Evolutionary conservation across 345 rosid genomes (phyloP), one percentile per base, ranked within the genome.

Genomic region (Microthlaspi erraticum): DNA sequence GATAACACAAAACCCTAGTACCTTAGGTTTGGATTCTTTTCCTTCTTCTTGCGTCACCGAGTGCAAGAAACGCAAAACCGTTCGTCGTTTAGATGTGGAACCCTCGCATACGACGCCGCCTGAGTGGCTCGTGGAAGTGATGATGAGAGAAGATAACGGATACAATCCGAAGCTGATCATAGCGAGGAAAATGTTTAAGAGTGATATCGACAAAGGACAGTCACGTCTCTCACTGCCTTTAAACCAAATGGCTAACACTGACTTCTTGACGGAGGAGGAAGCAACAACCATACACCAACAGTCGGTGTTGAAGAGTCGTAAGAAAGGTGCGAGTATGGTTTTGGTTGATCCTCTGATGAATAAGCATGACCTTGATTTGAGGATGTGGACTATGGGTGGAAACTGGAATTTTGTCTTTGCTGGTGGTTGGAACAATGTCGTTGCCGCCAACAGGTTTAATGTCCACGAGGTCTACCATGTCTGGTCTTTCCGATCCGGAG

Each of bases 401-500:
- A 26, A 31, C 1, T 60, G 52, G 67, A 12, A 6, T 5, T 60
- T 49, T 39, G 60, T 29, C 11, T 29, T 70, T 1, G 43, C 9
- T 50, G 8, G 2, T 29, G 59, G 33, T 60, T 70, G 74, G 74
- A 60, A 49, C 11, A 1, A 31, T 17, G 74, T 60, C 19, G 36
- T 70, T 43, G 10, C 17, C 10, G 26, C 14, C n/a, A 70, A 70
- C 36, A 13, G 3, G 11, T 70, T 70, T 49, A 1, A 60, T 5
- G 74, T 50, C 10, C 6, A 42, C 7, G 8, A 70, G 1, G 10
- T 38, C 5, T 46, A 17, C 17, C 23, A 10, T 16, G 17, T 70
- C 1, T 70, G 74, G 74, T 70, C 67, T 31, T 70, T 70, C 3
- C 59, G 74, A 49, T 59, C n/a, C 19, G 66, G 42, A 37, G 10